Base-by-base conservation (phyloP, 495 filamentous ascomycete genomes). In the Penicillium canescens region DNA sequence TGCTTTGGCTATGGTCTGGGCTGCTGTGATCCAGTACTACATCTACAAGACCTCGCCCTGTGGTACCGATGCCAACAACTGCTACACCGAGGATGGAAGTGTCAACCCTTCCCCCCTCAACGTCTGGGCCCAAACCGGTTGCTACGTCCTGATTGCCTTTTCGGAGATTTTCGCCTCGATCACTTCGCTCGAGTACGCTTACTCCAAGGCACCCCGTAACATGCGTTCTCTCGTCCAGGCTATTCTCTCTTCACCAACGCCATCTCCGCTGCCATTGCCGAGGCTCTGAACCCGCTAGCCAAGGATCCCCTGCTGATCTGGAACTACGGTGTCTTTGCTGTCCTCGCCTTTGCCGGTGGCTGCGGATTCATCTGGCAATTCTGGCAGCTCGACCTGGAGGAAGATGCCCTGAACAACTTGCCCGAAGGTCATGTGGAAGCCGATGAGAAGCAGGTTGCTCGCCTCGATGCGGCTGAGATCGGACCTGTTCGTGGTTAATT, bases 121-220 rank as follows among this genome's bases (percentile, higher is more conserved):
- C 12, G 73, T 86, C 47, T 80, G 71, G 63, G 74, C 83, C 23
- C 86, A 90, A 65, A 71, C 79, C 3, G 74, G 78, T 6, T 68
- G 78, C 2, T 88, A 90, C 65, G 67, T 87, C 6, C 71, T 88
- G 6, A 75, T 86, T 40, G 86, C 79, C 16, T 65, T 86, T n/a
- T 82, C 80, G 43, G 87, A 88, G 67, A 86, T 88, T 41, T 81
- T 89, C 57, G 80, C 86, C 3, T 83, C 77, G 43, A 81, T 89
- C 66, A 87, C 84, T n/a, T 77, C 72, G 1, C 72, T 87, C 9
- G 85, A 88, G 66, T 91, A 92, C 56, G 90, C 89, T 6, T 91
- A 85, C 67, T 87, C 84, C 60, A 90, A 92, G 72, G 88, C 90
- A 2, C 90, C 90, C n/a, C 80, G 77, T 55, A 89, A 85, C 68